Evolutionary conservation across 2,329 filamentous ascomycete species (phyloP), one percentile per base, ranked within the genome.

Genomic region (Penicillium capsulatum): DNA sequence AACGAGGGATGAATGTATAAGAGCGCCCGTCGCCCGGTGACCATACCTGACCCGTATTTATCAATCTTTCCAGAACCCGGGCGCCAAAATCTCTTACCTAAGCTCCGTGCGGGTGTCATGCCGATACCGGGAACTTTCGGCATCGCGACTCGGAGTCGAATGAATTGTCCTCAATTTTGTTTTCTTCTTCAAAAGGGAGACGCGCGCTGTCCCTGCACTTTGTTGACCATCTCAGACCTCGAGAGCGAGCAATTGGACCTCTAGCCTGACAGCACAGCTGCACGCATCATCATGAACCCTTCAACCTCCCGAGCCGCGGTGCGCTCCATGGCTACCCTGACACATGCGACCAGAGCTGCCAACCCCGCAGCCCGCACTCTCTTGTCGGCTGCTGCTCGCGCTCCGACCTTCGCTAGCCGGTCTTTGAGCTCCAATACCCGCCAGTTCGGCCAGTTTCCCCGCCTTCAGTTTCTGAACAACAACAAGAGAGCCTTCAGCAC

Each of bases 401-500:
- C 55, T 48, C 54, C 60, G 57, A 50, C 35, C 35, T 40, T 44
- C 40, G 42, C 57, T 47, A 47, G 51, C 33, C 59, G 57, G 38
- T 38, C 57, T 28, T 34, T 64, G 51, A 59, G 58, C 53, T 57
- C 55, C 40, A 61, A 52, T 54, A 47, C 47, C 56, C 56, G 55
- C 35, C 44, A 47, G 34, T 40, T 57, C 20, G 47, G 51, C 41
- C 58, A 63, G n/a, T 61, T 62, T 44, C 53, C 63, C 52, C 63
- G 60, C 50, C 59, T 66, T 40, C 63, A 65, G 45, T 57, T 55
- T 19, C 38, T 65, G 32, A 57, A 53, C 48, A 50, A 52, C 43
- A 58, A 49, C 55, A 60, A 59, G 55, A 55, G 61, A 54, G 50
- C 60, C 37, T 66, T 66, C 47, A 54, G 56, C 51, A 62, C 62